Percentiles rank a stretch among this genome's conserved stretches.
Evolutionary conservation across 2,329 filamentous ascomycete genomes (phyloP).

Genomic region (Trichoderma sp.): DNA sequence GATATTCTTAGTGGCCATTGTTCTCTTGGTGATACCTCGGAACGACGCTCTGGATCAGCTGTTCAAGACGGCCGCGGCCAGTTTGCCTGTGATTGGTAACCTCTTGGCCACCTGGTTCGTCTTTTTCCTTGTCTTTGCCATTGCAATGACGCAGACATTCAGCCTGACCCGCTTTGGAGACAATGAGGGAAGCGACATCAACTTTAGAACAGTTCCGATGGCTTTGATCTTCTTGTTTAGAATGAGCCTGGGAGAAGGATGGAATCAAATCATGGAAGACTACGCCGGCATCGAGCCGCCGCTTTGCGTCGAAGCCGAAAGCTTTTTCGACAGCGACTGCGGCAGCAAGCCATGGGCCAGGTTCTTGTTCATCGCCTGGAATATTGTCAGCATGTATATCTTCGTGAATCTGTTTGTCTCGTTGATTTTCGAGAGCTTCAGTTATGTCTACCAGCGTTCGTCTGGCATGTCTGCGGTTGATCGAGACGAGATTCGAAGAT

Average conservation of each 20-base stretch:
- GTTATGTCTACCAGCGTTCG: conserved; percentile 96
- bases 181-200: conserved; percentile 75
- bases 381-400: conserved; percentile 99
- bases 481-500: conserved; percentile 89
- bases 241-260: conserved; percentile 91
- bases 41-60: conserved; percentile 97
- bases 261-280: conserved; percentile 97
- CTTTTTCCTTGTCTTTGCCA: conserved; percentile 93
- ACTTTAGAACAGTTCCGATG: conserved; percentile 92
- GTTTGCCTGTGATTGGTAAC: conserved; percentile 86
- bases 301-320: conserved; percentile 69
- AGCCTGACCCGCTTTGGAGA: conserved; percentile 85
- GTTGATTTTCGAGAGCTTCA: conserved; percentile 98
- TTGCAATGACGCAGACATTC: conserved; percentile 93
- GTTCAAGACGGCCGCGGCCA: conserved; percentile 97
- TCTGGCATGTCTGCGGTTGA: conserved; percentile 90
- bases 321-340: conserved; percentile 88
- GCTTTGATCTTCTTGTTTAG: conserved; percentile 91
- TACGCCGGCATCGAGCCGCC: conserved; percentile 79
- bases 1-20: conserved; percentile 86
- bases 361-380: conserved; percentile 92
- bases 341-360: conserved; percentile 88
- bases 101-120: conserved; percentile 96
- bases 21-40: conserved; percentile 86
- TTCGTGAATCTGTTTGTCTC: conserved; percentile 98